Evolutionary conservation across 257 asterid species (phyloP).

Genomic region (Solanum piurae): DNA sequence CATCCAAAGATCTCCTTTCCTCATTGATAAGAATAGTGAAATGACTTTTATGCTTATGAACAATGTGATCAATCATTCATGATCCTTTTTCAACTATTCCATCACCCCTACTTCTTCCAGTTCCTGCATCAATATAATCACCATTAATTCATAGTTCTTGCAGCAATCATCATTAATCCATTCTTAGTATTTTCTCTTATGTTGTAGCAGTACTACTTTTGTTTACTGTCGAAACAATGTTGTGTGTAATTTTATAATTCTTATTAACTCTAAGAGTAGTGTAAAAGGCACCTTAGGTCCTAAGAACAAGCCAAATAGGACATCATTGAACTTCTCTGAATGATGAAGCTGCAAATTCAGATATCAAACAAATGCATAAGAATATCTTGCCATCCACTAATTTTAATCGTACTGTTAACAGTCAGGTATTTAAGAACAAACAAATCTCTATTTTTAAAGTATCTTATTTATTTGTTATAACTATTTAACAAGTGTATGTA

Average conservation of each 20-base stretch:
- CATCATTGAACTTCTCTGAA: constrained; percentile 86
- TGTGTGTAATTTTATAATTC: neutral
- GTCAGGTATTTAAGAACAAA: no score
- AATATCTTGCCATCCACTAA: neutral
- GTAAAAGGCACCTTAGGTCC: constrained; percentile 56
- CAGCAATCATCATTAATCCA: neutral
- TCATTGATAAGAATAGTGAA: neutral
- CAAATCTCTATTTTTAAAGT: no score
- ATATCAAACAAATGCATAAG: constrained; percentile 13
- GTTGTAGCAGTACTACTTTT: neutral
- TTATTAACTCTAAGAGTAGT: neutral
- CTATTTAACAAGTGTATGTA: no score
- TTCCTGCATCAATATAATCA: constrained; percentile 30
- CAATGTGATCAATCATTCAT: constrained; percentile 1
- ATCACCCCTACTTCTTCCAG: constrained; percentile 79
- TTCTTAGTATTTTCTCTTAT: neutral
- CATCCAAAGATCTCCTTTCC: neutral
- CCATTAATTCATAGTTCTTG: no score
- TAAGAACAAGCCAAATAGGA: constrained; percentile 79
- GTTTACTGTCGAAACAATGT: neutral
- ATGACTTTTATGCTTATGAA: neutral
- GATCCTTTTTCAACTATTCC: constrained; percentile 48
- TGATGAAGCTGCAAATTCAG: constrained; percentile 67
- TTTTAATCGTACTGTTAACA: no score
- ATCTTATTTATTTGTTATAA: no score